A percentile compares a stretch with the other conserved stretches of the same genome.
phyloP scores from a whole-genome alignment of 2,329 filamentous ascomycete genomes.

The Tolypocladium endophyticum region DNA sequence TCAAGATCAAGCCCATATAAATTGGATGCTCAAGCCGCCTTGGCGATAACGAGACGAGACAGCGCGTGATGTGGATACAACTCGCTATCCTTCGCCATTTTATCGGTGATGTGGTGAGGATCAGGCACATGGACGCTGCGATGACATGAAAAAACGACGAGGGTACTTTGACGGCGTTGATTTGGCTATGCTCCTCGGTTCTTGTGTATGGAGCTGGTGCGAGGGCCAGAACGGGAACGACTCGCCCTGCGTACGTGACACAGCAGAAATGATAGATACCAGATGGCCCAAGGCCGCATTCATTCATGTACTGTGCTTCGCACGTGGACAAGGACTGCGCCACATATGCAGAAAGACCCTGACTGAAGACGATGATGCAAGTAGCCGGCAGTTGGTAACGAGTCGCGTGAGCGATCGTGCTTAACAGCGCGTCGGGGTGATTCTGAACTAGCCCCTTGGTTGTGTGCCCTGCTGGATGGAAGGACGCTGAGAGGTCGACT shows the following conservation, averaged over 20 bases:
- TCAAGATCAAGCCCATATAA: constrained; percentile 82
- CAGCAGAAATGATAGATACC: background rate
- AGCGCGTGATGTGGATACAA: no score
- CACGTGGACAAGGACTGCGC: background rate
- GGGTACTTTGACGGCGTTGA: background rate
- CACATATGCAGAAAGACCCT: background rate
- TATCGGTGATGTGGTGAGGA: background rate
- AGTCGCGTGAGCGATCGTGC: background rate
- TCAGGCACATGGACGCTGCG: background rate
- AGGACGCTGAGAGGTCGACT: background rate
- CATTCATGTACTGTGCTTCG: background rate
- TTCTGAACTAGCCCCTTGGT: background rate
- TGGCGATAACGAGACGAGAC: background rate
- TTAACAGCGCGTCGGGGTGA: background rate
- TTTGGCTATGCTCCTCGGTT: background rate
- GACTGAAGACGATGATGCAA: background rate
- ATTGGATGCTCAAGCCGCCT: constrained; percentile 18
- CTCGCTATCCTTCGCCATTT: background rate
- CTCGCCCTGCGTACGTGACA: background rate
- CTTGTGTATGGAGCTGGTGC: background rate
- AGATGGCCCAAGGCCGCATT: background rate
- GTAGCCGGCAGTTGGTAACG: background rate
- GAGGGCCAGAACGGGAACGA: background rate
- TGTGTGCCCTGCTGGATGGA: background rate
- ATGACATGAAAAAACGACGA: background rate